A percentile compares a stretch with the other conserved stretches of the same genome.
Conservation (phyloP, 208 protist genomes). For the Leishmania tarentolae region DNA sequence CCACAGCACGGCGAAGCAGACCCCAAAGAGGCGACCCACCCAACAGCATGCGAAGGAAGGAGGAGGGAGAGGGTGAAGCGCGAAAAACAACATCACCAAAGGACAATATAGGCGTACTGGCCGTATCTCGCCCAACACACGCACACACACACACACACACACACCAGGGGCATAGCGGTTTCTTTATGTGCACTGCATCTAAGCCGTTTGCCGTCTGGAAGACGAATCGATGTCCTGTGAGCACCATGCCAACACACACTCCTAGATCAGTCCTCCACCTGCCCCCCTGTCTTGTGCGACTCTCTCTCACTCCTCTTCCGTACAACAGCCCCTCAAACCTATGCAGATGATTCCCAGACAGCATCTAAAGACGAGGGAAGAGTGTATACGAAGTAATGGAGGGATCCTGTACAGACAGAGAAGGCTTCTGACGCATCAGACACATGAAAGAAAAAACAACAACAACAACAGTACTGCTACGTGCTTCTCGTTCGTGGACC, state of each 20-base stretch:
- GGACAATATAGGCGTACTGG: background rate
- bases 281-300: background rate
- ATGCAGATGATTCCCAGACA: background rate
- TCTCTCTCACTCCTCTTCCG: background rate
- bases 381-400: background rate
- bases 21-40: background rate
- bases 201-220: background rate
- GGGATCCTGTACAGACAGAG: background rate
- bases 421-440: background rate
- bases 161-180: background rate
- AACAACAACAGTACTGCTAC: too few species aligned
- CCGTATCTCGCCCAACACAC: background rate
- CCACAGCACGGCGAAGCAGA: background rate
- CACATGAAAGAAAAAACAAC: too few species aligned
- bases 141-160: background rate
- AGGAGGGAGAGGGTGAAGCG: background rate
- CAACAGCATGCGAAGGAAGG: background rate
- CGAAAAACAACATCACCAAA: background rate
- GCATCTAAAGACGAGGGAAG: background rate
- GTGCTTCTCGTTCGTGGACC: background rate
- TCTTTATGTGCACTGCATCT: background rate
- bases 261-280: background rate
- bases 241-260: background rate
- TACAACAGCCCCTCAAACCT: background rate
- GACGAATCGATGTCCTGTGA: background rate